phyloP scores from a whole-genome alignment of 306 rosid species.

The Fagus sylvatica region DNA sequence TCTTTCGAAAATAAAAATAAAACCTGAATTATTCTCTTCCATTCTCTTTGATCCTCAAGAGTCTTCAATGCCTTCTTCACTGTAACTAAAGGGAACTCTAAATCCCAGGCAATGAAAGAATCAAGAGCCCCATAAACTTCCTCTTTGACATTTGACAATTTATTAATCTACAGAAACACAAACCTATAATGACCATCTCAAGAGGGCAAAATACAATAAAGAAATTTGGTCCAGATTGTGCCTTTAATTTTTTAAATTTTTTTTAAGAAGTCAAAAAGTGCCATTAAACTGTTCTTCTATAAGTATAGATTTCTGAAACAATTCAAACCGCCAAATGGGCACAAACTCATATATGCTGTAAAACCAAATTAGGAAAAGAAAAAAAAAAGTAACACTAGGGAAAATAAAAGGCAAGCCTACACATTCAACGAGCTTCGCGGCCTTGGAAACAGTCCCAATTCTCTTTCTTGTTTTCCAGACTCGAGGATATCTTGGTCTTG shows the following conservation, averaged over 20 bases:
- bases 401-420: conserved; percentile 41
- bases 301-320: background rate
- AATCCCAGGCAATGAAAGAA: conserved; percentile 95
- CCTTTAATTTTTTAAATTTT: too few relatives aligned
- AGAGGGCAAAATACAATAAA: conserved; percentile 10
- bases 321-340: background rate
- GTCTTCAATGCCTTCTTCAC: conserved; percentile 84
- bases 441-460: conserved; percentile 86
- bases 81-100: conserved; percentile 84
- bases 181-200: conserved; percentile 10
- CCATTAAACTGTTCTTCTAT: background rate
- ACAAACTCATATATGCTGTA: conserved; percentile 7
- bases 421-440: conserved; percentile 72
- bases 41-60: conserved; percentile 73
- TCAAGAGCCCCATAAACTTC: conserved; percentile 98
- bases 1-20: background rate
- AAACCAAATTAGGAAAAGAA: background rate
- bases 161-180: conserved; percentile 59
- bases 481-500: conserved; percentile 87
- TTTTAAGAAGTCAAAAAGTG: background rate
- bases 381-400: background rate
- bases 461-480: conserved; percentile 81
- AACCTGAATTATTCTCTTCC: conserved; percentile 96
- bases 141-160: conserved; percentile 88
- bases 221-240: background rate